Percentiles rank a stretch among this genome's conserved stretches.
Conservation (phyloP, 75 land plant species). For the Sequoia sempervirens region DNA sequence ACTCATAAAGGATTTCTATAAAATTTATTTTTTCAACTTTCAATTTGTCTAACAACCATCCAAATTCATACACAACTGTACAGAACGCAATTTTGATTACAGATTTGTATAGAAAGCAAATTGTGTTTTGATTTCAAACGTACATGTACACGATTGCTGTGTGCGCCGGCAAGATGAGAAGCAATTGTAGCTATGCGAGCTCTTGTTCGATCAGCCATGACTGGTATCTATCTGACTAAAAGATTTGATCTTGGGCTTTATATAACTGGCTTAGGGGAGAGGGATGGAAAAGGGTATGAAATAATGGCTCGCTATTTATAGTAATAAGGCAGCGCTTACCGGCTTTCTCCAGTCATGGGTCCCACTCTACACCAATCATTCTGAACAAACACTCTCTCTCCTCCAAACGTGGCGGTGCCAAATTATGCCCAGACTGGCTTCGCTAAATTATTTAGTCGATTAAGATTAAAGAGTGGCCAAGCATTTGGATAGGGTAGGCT, state of each 20-base stretch:
- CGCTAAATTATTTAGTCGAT: neutral
- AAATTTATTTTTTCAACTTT: too few species aligned
- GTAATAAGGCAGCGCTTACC: neutral
- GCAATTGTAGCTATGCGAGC: conserved; percentile 32
- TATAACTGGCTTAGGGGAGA: too few species aligned
- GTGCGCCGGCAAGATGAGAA: conserved; percentile 37
- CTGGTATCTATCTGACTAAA: neutral
- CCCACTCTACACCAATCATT: neutral
- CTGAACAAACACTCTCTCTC: neutral
- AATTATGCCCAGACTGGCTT: too few species aligned
- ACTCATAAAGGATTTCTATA: too few species aligned
- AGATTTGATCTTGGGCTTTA: neutral
- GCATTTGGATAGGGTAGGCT: neutral
- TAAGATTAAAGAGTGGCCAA: neutral
- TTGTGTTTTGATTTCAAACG: too few species aligned
- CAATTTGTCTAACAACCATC: too few species aligned
- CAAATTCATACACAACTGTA: too few species aligned
- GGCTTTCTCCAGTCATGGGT: neutral
- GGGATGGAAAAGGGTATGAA: neutral
- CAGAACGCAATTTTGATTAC: too few species aligned
- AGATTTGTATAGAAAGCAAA: too few species aligned
- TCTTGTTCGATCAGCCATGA: neutral
- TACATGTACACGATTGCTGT: neutral
- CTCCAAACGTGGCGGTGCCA: neutral
- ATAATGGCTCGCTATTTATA: neutral